Evolutionary conservation across 495 filamentous ascomycete species (phyloP).

Genomic region (Amorphotheca resinae): DNA sequence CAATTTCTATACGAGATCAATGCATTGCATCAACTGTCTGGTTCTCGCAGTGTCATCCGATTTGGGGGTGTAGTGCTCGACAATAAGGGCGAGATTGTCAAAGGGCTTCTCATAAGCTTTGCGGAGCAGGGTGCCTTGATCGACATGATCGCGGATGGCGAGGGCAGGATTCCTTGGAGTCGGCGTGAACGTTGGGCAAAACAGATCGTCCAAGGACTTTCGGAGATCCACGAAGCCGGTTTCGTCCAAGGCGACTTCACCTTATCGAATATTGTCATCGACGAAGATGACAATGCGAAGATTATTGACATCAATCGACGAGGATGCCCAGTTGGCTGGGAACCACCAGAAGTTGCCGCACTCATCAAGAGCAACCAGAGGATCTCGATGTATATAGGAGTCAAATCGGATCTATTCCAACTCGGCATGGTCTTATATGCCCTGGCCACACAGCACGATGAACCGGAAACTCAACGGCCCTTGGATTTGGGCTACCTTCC

Average conservation of each 20-base stretch:
- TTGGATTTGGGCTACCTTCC: constrained; percentile 33
- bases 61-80: constrained; percentile 87
- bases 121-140: constrained; percentile 82
- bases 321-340: constrained; percentile 95
- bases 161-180: constrained; percentile 50
- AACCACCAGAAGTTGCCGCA: constrained; percentile 80
- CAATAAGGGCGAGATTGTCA: constrained; percentile 59
- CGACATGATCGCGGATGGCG: constrained; percentile 72
- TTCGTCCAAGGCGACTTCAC: constrained; percentile 98
- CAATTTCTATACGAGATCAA: constrained; percentile 98
- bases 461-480: constrained; percentile 78
- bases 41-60: constrained; percentile 65
- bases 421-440: constrained; percentile 97
- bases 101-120: constrained; percentile 82
- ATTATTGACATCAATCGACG: constrained; percentile 98
- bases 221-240: constrained; percentile 89
- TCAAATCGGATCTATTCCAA: constrained; percentile 93
- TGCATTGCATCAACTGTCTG: constrained; percentile 67
- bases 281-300: constrained; percentile 70
- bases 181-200: constrained; percentile 81
- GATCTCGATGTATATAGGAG: constrained; percentile 96
- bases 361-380: constrained; percentile 86
- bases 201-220: constrained; percentile 81
- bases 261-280: constrained; percentile 91
- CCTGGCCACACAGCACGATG: constrained; percentile 73